These are phyloP conservation scores for Hansenula lynferdii DNA, from an alignment of 1,139 yeast genomes.

Conservation along the genomic window DNA sequence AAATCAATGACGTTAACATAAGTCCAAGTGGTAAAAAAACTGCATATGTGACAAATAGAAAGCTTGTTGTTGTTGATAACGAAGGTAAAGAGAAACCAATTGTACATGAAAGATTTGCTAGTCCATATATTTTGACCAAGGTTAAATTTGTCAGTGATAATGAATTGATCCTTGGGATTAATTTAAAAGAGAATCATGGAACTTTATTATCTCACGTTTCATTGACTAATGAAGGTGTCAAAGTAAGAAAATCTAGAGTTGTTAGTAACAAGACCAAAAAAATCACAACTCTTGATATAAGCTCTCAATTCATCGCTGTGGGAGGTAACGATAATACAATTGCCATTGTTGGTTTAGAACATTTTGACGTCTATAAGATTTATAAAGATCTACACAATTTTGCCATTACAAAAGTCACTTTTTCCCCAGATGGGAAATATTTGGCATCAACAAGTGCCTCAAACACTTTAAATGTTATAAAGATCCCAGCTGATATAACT, in stretches of 20 bases:
- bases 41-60: constrained; percentile 50
- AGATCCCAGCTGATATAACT: constrained; percentile 50
- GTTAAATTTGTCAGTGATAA: constrained; percentile 52
- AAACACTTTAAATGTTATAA: constrained; percentile 60
- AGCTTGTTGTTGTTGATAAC: constrained; percentile 49
- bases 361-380: constrained; percentile 44
- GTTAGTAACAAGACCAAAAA: constrained; percentile 53
- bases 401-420: constrained; percentile 72
- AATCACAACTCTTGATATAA: constrained; percentile 63
- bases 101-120: constrained; percentile 29
- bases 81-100: constrained; percentile 35
- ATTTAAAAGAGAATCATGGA: constrained; percentile 41
- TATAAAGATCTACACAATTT: constrained; percentile 66
- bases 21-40: constrained; percentile 48
- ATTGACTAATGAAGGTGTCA: constrained; percentile 11
- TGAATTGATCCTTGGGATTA: constrained; percentile 50
- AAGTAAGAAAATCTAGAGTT: constrained; percentile 35
- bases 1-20: constrained; percentile 43
- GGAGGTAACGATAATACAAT: constrained; percentile 78
- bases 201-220: constrained; percentile 26
- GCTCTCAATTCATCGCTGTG: constrained; percentile 53
- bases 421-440: constrained; percentile 66
- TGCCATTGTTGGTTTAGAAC: constrained; percentile 45
- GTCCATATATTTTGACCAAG: constrained; percentile 44
- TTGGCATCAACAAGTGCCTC: constrained; percentile 83